Evolutionary conservation across 2,329 filamentous ascomycete genomes (phyloP), one percentile per base, ranked within the genome.

Genomic region (Alternaria ventricosa): DNA sequence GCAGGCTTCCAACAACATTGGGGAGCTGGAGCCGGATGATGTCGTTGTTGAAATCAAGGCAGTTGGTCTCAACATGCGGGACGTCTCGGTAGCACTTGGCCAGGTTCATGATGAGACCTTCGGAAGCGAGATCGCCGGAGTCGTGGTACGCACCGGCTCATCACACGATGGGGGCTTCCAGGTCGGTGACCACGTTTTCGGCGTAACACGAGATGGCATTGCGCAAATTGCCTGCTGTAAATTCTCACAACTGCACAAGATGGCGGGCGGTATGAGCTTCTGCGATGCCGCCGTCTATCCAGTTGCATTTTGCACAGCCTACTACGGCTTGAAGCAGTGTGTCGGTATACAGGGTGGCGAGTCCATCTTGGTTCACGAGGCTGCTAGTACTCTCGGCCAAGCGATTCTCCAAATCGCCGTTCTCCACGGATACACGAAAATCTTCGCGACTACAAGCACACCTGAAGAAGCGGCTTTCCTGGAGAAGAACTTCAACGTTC

Each of bases 41-140:
- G 59, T 75, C 8, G 55, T 70, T 15, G 45, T 75, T 12, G 54
- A 68, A 22, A 56, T 71, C 41, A 61, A 60, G 41, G 68, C 68
- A 5, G 50, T 63, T 5, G 71, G 69, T 2, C 51, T 73, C 22
- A 74, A 68, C 27, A 68, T 55, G 53, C 66, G 66, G 23, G 73
- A 76, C 44, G 25, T 69, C 18, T 47, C 68, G 7, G 53, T 68
- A 9, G 60, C 69, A 5, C 58, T 70, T 10, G 80, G 80, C 6
- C 77, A 80, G 44, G 45, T 69, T 5, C 55, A 63, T 23, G 65
- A 64, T 7, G 61, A 67, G 18, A 25, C 41, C 3, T 60, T 68
- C 27, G 70, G 65, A 13, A 66, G 41, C 13, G 64, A 68, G 10
- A 69, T 62, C n/a, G 68, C 69, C 18, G 71, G 71, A 27, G 33